Base-by-base conservation (phyloP, 2,329 filamentous ascomycete species). In the Clonostachys rhizophaga region DNA sequence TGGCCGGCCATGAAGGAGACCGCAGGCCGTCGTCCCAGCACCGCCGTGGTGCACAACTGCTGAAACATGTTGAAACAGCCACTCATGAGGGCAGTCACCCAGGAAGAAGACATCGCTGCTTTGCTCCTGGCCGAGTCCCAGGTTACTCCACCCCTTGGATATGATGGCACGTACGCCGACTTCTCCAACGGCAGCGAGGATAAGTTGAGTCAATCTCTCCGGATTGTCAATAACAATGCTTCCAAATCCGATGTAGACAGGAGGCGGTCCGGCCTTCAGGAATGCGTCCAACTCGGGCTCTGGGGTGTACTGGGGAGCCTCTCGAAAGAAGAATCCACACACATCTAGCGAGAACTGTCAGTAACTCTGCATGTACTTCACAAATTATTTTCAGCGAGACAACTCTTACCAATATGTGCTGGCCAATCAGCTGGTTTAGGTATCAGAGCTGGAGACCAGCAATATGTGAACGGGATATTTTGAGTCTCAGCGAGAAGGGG, bases 401-500 rank as follows among this genome's bases (percentile, higher is more conserved):
- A 48, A 72, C 83, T 59, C 86, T 33, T 3, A 49, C 47, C 47
- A 18, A 49, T 81, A 44, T 83, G 70, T 1, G 67, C 58, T 5
- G 69, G 74, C 83, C 83, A 86, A 52, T 86, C 83, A 5, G 67
- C 64, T 0, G 83, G 83, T 53, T 86, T 86, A 0, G 81, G 76
- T 14, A 86, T 81, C 20, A 86, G 62, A 2, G 80, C 72, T 5
- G 81, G 76, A 1, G 83, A 85, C 84, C 86, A 89, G 54, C 84
- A 83, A 54, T 89, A 89, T 1, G 83, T 87, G 54, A 79, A 83
- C 0, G 86, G 85, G 7, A 89, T 73, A 16, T 71, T 72, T 18
- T 89, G 64, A 16, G 81, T 74, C 17, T 77, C 72, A 4, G 86
- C 65, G 62, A 87, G 78, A 12, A 81, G 80, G 12, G 83, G 83